These are phyloP conservation scores for Aspergillus nidulans DNA, from an alignment of 495 filamentous ascomycete species.

Conservation along the genomic window DNA sequence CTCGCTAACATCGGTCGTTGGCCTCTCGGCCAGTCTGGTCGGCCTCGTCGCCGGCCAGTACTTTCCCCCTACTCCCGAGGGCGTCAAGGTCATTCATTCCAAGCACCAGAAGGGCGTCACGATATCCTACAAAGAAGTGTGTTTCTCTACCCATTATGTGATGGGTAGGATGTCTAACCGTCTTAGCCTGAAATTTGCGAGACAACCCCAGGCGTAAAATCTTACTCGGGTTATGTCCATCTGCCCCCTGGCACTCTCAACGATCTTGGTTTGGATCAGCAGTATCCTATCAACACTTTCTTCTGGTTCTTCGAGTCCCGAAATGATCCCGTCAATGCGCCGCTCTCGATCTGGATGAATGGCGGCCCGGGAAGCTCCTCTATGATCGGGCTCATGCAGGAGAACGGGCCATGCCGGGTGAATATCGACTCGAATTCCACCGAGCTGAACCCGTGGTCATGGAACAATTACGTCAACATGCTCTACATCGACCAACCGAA, in stretches of 20 bases:
- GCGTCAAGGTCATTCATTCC: constrained; percentile 51
- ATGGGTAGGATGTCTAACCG: background rate
- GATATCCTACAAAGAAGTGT: constrained; percentile 63
- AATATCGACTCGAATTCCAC: constrained; percentile 46
- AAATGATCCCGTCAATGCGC: constrained; percentile 35
- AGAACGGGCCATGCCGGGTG: constrained; percentile 59
- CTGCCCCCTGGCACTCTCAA: constrained; percentile 47
- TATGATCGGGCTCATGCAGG: constrained; percentile 60
- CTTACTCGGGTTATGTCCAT: constrained; percentile 37
- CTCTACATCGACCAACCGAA: constrained; percentile 64
- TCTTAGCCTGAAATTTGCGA: constrained; percentile 47
- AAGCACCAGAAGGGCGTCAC: constrained; percentile 54
- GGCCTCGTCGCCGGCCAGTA: constrained; percentile 35
- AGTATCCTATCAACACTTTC: constrained; percentile 69
- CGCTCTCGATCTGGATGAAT: constrained; percentile 52
- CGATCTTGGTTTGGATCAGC: constrained; percentile 42
- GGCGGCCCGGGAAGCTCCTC: constrained; percentile 53
- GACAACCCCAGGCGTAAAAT: constrained; percentile 45
- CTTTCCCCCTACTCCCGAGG: constrained; percentile 53
- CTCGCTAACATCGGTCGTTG: constrained; percentile 7
- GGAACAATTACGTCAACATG: constrained; percentile 61
- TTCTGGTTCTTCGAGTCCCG: constrained; percentile 71
- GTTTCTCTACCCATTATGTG: background rate
- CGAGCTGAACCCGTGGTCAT: constrained; percentile 55
- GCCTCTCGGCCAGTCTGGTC: constrained; percentile 17